Conservation (phyloP, 169 alveolate species). For the Plasmodium berghei region DNA sequence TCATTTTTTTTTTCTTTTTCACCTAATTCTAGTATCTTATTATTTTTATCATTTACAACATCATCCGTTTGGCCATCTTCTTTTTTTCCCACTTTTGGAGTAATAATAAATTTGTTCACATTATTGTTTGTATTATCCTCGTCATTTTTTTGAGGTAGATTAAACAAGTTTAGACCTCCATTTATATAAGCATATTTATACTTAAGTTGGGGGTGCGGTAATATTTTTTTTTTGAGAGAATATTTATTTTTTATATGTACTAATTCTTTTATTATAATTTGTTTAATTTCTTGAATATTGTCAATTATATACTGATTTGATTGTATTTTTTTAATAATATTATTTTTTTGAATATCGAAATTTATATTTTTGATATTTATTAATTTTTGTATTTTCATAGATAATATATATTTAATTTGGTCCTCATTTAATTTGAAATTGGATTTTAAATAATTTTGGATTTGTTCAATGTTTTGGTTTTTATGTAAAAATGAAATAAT, state of each 20-base stretch:
- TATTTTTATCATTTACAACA: background rate
- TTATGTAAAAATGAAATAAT: conserved; percentile 53
- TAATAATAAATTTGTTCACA: background rate
- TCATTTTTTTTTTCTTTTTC: background rate
- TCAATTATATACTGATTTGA: conserved; percentile 44
- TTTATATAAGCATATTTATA: conserved; percentile 45
- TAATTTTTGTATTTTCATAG: conserved; percentile 77
- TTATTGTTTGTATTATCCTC: background rate
- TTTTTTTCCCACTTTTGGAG: background rate
- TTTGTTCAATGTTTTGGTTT: conserved; percentile 27
- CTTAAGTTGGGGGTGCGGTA: conserved; percentile 17
- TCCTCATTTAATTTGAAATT: conserved; percentile 75
- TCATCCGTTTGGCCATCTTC: background rate
- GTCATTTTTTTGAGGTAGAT: background rate
- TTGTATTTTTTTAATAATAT: conserved; percentile 11
- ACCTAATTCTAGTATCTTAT: background rate
- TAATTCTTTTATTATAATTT: conserved; percentile 72
- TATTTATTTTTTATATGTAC: conserved; percentile 45
- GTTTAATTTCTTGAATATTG: conserved; percentile 45
- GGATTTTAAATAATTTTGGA: conserved; percentile 24
- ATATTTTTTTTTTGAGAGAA: conserved; percentile 1
- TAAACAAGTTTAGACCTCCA: background rate
- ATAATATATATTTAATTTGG: conserved; percentile 79
- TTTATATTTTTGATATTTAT: conserved; percentile 74
- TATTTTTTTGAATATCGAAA: conserved; percentile 61